Base-by-base conservation (phyloP, 2,329 filamentous ascomycete genomes). In the Ceratocystis alfenasii region DNA sequence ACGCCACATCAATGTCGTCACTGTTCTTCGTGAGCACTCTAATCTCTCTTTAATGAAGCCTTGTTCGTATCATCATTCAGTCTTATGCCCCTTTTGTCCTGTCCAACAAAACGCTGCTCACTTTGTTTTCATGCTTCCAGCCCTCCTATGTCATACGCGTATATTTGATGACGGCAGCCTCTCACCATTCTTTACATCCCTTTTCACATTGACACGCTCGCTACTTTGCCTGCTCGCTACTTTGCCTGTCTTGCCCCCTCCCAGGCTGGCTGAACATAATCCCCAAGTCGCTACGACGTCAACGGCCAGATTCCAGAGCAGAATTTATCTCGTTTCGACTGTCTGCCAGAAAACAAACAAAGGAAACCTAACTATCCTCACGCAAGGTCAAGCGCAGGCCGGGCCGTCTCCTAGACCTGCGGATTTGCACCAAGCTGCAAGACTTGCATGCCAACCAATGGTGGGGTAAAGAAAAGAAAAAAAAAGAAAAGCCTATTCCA, bases 391-490 rank as follows among this genome's bases (percentile, higher is more conserved):
- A 53, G 20, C 4, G 10, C 48, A 53, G 48, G 22, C 25, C 48
- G 0, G 4, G 48, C 15, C 4, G 5, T 41, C 36, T 12, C 36
- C 36, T 41, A 41, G 17, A 25, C 57, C n/a, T 22, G n/a, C 5
- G 15, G 30, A 22, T 22, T 61, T 61, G 36, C 30, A 22, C 45
- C 50, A 25, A 41, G 33, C 48, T n/a, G 22, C 48, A 53, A 25
- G 15, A 17, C 48, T 64, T 60, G 55, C 50, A 22, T 53, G n/a
- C 63, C 46, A 53, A 30, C 15, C 15, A 63, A 63, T 65, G 28
- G 65, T 64, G 65, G 62, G 55, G 65, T 67, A 64, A 67, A 63
- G 44, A 41, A 41, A 41, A 41, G 36, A 15, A 36, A 36, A 10
- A 8, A 36, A 41, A 15, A 41, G 36, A 41, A 41, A 41, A 41